phyloP scores from a whole-genome alignment of 129 eudicot genomes.

The Artemisia annua region DNA sequence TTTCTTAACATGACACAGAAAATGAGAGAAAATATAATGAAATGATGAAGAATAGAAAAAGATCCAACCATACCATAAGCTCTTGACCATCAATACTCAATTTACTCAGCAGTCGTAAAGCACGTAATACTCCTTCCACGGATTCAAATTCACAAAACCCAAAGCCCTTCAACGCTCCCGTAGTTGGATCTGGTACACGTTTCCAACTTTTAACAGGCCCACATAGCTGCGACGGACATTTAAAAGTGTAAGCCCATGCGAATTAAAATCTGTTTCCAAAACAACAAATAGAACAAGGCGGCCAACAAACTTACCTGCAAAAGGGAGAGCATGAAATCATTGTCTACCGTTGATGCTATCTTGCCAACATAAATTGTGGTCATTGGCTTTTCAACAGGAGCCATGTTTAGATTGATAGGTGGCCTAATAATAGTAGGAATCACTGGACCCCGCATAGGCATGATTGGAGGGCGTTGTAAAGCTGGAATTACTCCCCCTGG shows the following conservation, averaged over 20 bases:
- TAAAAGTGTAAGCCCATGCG: slow-evolving; percentile 2
- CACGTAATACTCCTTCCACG: slow-evolving; percentile 97
- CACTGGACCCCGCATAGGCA: slow-evolving; percentile 67
- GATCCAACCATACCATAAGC: slow-evolving; percentile 58
- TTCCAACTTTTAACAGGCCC: slow-evolving; percentile 99
- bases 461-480: slow-evolving; percentile 70
- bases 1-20: neutral
- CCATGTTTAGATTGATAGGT: slow-evolving; percentile 47
- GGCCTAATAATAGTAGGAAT: slow-evolving; percentile 69
- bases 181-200: slow-evolving; percentile 84
- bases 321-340: slow-evolving; percentile 90
- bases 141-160: slow-evolving; percentile 98
- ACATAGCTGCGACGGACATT: slow-evolving; percentile 61
- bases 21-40: neutral
- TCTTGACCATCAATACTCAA: slow-evolving; percentile 92
- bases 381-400: slow-evolving; percentile 74
- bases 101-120: slow-evolving; percentile 76
- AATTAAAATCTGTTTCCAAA: neutral
- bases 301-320: slow-evolving; percentile 56
- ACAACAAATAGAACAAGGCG: neutral
- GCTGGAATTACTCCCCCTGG: slow-evolving; percentile 61
- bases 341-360: slow-evolving; percentile 84
- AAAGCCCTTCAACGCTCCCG: slow-evolving; percentile 76
- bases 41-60: slow-evolving; percentile 15
- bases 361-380: slow-evolving; percentile 92